Evolutionary conservation across 805 yeast genomes (phyloP).

Genomic region (Saturnispora saitoi): DNA sequence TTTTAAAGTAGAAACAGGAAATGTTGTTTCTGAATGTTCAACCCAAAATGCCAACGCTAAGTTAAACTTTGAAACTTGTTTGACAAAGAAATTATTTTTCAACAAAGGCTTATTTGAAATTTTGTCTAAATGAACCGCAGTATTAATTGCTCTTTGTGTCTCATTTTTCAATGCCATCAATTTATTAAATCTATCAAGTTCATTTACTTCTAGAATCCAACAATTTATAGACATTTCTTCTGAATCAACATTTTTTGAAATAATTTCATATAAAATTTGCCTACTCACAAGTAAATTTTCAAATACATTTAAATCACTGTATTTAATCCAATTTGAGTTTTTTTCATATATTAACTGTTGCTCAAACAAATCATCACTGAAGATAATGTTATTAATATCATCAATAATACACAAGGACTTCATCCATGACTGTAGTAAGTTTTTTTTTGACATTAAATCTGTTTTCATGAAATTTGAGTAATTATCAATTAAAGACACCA

Average conservation of each 20-base stretch:
- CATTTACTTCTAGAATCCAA: constrained; percentile 27
- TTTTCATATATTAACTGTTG: constrained; percentile 12
- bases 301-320: constrained; percentile 27
- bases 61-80: constrained; percentile 32
- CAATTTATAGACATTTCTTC: not conserved
- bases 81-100: constrained; percentile 8
- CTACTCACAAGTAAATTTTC: constrained; percentile 40
- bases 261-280: constrained; percentile 29
- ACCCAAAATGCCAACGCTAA: constrained; percentile 61
- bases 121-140: constrained; percentile 37
- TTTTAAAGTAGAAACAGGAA: constrained; percentile 49
- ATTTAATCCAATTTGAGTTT: constrained; percentile 31
- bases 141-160: constrained; percentile 43
- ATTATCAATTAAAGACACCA: constrained; percentile 2
- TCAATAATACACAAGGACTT: constrained; percentile 26
- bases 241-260: not conserved
- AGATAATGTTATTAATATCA: constrained; percentile 17
- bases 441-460: not conserved
- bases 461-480: not conserved
- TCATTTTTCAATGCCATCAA: constrained; percentile 32
- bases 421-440: constrained; percentile 23
- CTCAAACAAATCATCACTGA: constrained; percentile 9
- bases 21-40: constrained; percentile 41
- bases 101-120: constrained; percentile 21
- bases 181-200: constrained; percentile 35